phyloP scores from a whole-genome alignment of 129 eudicot species.

The Chrysanthemum seticuspe region DNA sequence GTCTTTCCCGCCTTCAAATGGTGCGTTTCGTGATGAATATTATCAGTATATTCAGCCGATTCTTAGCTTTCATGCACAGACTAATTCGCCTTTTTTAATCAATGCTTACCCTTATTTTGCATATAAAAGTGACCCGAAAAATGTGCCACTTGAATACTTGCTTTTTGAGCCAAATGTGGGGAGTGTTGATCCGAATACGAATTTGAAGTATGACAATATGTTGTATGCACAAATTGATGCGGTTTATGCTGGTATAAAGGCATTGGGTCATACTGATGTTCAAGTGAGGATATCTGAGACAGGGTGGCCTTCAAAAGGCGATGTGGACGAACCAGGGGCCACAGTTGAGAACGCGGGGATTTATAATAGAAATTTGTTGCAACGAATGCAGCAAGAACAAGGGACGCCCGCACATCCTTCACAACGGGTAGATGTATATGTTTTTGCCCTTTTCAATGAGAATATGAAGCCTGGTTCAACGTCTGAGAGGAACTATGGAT shows the following conservation, averaged over 20 bases:
- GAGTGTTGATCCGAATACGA: conserved; percentile 55
- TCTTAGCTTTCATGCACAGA: conserved; percentile 59
- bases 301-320: conserved; percentile 99
- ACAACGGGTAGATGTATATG: conserved; percentile 63
- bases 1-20: conserved; percentile 89
- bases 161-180: conserved; percentile 76
- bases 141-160: conserved; percentile 59
- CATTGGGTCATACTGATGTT: conserved; percentile 73
- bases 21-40: conserved; percentile 64
- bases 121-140: conserved; percentile 62
- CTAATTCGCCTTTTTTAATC: conserved; percentile 71
- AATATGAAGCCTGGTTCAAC: conserved; percentile 82
- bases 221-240: conserved; percentile 94
- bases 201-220: conserved; percentile 87
- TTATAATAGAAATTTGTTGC: conserved; percentile 81
- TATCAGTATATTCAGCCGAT: conserved; percentile 64
- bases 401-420: conserved; percentile 85
- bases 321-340: conserved; percentile 79
- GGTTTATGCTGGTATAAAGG: conserved; percentile 80
- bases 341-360: conserved; percentile 68
- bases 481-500: conserved; percentile 92
- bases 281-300: conserved; percentile 83
- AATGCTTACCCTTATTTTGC: conserved; percentile 93
- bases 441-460: conserved; percentile 95
- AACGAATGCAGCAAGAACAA: conserved; percentile 51